Evolutionary conservation across 495 filamentous ascomycete genomes (phyloP), one percentile per base, ranked within the genome.

Genomic region (Penicillium antarcticum): DNA sequence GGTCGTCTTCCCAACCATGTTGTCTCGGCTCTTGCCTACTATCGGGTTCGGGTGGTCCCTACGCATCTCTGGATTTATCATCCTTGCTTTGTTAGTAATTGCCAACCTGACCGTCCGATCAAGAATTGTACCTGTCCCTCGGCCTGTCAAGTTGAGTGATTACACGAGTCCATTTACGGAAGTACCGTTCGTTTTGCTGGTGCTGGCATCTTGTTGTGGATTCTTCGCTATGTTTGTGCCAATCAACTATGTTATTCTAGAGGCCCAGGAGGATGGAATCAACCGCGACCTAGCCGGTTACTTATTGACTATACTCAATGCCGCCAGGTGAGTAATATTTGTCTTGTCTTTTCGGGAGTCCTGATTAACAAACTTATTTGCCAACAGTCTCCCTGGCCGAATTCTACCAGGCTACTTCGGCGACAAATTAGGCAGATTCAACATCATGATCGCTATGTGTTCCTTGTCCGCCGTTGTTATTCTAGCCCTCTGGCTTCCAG

Each of bases 321-420:
- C 53, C 13, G 53, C 46, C 18, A 56, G 53, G 53, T 56, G 16
- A 23, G 47, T 44, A 45, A 4, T 9, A 5, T 16, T 39, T 33
- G 3, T 42, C 2, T 2, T 40, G 14, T 2, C 13, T 39, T 38
- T 5, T 12, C 16, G 16, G 44, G n/a, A 18, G 3, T 6, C 29
- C 21, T 5, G 37, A 19, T 24, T 17, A 23, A 16, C 39, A 24
- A 17, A 42, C 32, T 16, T 19, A 38, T 24, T 38, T 5, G 29
- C 29, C 17, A 11, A 34, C 19, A 54, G 51, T 42, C 51, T 54
- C 16, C 62, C 62, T 86, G 53, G 80, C 87, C 55, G 73, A 87
- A 5, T 71, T 60, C 9, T 68, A 87, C 32, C 77, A 86, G 43
- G 61, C 71, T 48, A 71, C 77, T 76, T 16, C 80, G 83, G 8